Conservation (phyloP, 495 filamentous ascomycete species). For the Talaromyces nanjingensis region DNA sequence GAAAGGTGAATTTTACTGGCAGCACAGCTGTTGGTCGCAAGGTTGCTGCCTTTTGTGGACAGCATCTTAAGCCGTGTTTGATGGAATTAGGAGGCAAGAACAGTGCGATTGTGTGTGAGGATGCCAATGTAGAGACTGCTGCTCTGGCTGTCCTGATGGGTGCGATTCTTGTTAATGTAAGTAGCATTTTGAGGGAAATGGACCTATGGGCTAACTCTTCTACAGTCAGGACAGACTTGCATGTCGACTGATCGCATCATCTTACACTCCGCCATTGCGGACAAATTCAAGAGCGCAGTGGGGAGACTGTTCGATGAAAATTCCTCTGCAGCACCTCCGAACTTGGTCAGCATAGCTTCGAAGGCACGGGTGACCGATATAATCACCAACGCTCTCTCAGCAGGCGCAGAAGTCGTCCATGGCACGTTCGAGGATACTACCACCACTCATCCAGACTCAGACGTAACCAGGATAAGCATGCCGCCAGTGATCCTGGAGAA, state of each 20-base stretch:
- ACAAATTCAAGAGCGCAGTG: constrained; percentile 14
- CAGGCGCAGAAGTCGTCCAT: constrained; percentile 9
- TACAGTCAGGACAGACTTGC: constrained; percentile 69
- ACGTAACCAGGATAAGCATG: constrained; percentile 27
- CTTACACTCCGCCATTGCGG: constrained; percentile 37
- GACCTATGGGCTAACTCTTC: neutral
- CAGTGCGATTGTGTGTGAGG: constrained; percentile 49
- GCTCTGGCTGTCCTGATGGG: constrained; percentile 42
- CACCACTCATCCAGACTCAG: neutral
- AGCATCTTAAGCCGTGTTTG: constrained; percentile 50
- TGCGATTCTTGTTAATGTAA: constrained; percentile 31
- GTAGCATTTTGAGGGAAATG: neutral
- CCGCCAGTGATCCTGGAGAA: constrained; percentile 39
- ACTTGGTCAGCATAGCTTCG: constrained; percentile 48
- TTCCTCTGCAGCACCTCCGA: constrained; percentile 39
- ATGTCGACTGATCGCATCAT: constrained; percentile 86
- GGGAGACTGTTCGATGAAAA: neutral
- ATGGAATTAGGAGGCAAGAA: constrained; percentile 61
- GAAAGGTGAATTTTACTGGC: constrained; percentile 58
- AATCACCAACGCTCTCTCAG: constrained; percentile 1
- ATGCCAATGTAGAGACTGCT: constrained; percentile 48
- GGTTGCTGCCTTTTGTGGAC: constrained; percentile 45
- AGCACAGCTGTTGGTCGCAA: constrained; percentile 50
- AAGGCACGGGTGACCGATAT: constrained; percentile 1
- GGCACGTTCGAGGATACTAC: neutral